These are phyloP conservation scores for Parmales sp. DNA, from an alignment of 108 stramenopile species.

Conservation along the genomic window DNA sequence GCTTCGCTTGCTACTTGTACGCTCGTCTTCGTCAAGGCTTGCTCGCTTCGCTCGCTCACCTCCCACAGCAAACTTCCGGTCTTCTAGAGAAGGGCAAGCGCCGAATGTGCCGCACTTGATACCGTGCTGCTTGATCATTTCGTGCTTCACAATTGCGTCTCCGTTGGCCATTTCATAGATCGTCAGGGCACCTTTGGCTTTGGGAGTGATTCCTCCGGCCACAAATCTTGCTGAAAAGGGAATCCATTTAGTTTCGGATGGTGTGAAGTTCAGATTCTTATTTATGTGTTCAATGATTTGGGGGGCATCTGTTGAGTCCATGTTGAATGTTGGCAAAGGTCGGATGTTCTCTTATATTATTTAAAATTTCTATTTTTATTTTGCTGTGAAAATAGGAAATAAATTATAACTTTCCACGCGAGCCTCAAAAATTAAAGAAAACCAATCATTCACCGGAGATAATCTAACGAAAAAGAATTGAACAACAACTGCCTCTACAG, in stretches of 20 bases:
- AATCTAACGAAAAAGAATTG: not conserved
- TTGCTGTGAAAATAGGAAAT: no score
- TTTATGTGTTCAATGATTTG: constrained; percentile 73
- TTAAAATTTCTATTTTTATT: not conserved
- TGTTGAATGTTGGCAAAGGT: constrained; percentile 4
- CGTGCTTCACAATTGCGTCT: constrained; percentile 34
- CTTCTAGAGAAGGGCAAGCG: constrained; percentile 44
- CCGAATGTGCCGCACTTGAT: constrained; percentile 85
- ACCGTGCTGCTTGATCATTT: constrained; percentile 39
- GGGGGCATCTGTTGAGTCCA: constrained; percentile 77
- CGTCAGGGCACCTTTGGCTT: constrained; percentile 58
- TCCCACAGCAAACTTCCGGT: not conserved
- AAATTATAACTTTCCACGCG: no score
- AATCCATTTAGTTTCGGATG: constrained; percentile 67
- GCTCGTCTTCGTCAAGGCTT: no score
- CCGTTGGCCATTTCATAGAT: constrained; percentile 63
- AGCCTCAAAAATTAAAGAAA: not conserved
- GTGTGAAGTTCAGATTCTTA: constrained; percentile 56
- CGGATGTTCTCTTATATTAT: not conserved
- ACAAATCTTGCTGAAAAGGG: constrained; percentile 63
- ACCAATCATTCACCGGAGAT: not conserved
- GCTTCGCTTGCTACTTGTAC: no score
- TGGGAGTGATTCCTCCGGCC: constrained; percentile 53
- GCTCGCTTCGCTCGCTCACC: no score
- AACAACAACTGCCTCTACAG: not conserved